Conservation (phyloP, 2,329 filamentous ascomycete species). For the Albophoma yamanashiensis region DNA sequence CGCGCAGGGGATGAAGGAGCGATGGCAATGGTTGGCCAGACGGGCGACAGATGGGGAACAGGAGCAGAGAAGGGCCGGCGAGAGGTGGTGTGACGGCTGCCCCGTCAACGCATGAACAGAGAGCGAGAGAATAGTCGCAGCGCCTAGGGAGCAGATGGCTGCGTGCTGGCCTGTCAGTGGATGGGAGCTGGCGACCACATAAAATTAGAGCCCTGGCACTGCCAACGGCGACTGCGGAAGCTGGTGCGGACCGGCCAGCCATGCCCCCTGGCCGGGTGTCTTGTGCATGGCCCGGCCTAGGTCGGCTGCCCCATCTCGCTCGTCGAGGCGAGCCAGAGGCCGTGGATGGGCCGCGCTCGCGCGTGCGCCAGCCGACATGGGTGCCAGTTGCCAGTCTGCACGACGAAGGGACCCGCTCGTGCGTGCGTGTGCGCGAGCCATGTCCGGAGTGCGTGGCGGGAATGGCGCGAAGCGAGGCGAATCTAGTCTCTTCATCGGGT, state of each 20-base stretch:
- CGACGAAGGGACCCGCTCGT: neutral
- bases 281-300: constrained; percentile 1
- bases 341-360: constrained; percentile 2
- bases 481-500: neutral
- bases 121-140: constrained; percentile 26
- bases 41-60: neutral
- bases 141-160: constrained; percentile 24
- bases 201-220: constrained; percentile 29
- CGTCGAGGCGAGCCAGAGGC: neutral
- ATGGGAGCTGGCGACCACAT: constrained; percentile 25
- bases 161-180: constrained; percentile 31
- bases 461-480: neutral
- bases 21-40: neutral
- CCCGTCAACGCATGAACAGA: constrained; percentile 3
- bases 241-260: constrained; percentile 9
- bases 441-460: neutral
- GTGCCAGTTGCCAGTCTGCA: neutral
- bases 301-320: neutral
- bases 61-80: neutral
- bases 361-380: neutral
- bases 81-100: constrained; percentile 23
- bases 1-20: neutral
- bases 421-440: neutral
- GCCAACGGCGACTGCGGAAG: constrained; percentile 9
- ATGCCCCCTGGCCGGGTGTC: neutral